Conservation (phyloP, 2,329 filamentous ascomycete species). For the Stagonosporopsis rhizophila region DNA sequence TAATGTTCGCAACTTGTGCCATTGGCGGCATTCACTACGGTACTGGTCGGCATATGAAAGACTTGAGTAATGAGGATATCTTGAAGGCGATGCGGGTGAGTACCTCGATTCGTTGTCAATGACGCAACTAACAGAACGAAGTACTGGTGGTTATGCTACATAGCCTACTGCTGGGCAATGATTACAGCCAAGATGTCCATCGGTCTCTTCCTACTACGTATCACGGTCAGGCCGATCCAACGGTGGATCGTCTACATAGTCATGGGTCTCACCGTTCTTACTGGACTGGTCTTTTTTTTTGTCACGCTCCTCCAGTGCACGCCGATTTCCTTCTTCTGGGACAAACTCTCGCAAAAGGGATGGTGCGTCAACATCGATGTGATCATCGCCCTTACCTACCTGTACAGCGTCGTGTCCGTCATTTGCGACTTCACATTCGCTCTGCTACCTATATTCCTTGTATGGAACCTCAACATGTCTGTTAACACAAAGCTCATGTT, state of each 20-base stretch:
- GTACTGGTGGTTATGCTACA: conserved; percentile 49
- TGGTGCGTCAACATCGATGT: conserved; percentile 52
- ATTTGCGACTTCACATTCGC: conserved; percentile 59
- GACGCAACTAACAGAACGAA: conserved; percentile 8
- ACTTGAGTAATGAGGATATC: conserved; percentile 31
- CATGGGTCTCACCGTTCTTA: conserved; percentile 46
- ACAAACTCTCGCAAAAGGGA: conserved; percentile 47
- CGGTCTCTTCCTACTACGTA: conserved; percentile 45
- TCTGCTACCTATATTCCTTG: conserved; percentile 58
- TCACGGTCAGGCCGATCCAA: conserved; percentile 39
- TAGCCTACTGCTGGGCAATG: conserved; percentile 44
- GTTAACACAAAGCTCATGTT: conserved; percentile 56
- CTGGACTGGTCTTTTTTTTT: conserved; percentile 54
- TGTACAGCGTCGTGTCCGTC: conserved; percentile 57
- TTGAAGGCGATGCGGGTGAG: conserved; percentile 41
- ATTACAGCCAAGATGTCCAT: conserved; percentile 45
- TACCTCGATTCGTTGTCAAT: neutral
- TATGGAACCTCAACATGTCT: conserved; percentile 61
- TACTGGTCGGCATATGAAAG: conserved; percentile 41
- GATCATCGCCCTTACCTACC: conserved; percentile 54
- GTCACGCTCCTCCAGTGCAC: conserved; percentile 60
- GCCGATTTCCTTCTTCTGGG: conserved; percentile 60
- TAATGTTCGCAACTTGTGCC: conserved; percentile 42
- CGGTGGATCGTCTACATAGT: conserved; percentile 48
- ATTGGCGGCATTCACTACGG: conserved; percentile 43